phyloP scores from a whole-genome alignment of 805 yeast genomes.

The Starmerella tilneyi region DNA sequence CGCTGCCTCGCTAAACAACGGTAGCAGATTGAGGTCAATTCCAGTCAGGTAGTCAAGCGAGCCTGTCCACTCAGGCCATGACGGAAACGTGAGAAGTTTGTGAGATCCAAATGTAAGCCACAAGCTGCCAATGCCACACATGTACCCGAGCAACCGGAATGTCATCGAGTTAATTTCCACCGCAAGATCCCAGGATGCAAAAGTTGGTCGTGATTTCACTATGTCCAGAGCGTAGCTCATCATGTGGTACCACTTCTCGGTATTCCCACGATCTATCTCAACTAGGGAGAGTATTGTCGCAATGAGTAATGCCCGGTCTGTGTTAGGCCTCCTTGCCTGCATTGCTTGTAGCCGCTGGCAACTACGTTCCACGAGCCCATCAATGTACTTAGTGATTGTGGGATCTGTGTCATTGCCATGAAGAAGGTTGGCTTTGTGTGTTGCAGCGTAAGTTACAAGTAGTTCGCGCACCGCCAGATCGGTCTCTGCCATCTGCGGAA shows the following conservation, averaged over 20 bases:
- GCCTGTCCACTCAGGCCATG: constrained; percentile 42
- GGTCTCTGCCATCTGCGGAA: constrained; percentile 60
- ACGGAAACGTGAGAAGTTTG: constrained; percentile 11
- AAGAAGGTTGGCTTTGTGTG: constrained; percentile 12
- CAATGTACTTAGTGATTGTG: background rate
- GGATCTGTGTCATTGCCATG: constrained; percentile 8
- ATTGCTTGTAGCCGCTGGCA: background rate
- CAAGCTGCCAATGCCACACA: constrained; percentile 21
- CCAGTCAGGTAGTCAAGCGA: constrained; percentile 42
- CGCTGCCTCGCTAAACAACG: constrained; percentile 45
- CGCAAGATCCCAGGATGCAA: constrained; percentile 22
- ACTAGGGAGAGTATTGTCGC: constrained; percentile 19
- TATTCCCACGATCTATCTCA: constrained; percentile 18
- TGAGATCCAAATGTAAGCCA: background rate
- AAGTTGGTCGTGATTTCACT: constrained; percentile 16
- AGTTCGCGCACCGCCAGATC: constrained; percentile 12
- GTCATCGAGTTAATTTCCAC: constrained; percentile 21
- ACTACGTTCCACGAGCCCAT: constrained; percentile 7
- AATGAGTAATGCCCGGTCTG: constrained; percentile 10
- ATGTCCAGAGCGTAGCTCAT: constrained; percentile 16
- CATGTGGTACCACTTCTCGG: constrained; percentile 13
- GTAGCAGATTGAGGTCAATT: constrained; percentile 52
- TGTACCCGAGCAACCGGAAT: constrained; percentile 24
- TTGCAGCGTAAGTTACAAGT: constrained; percentile 24
- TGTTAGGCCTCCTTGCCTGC: background rate